Evolutionary conservation across 1,284 basidiomycete species (phyloP).

Genomic region (Sporisorium iseilematis-ciliati): DNA sequence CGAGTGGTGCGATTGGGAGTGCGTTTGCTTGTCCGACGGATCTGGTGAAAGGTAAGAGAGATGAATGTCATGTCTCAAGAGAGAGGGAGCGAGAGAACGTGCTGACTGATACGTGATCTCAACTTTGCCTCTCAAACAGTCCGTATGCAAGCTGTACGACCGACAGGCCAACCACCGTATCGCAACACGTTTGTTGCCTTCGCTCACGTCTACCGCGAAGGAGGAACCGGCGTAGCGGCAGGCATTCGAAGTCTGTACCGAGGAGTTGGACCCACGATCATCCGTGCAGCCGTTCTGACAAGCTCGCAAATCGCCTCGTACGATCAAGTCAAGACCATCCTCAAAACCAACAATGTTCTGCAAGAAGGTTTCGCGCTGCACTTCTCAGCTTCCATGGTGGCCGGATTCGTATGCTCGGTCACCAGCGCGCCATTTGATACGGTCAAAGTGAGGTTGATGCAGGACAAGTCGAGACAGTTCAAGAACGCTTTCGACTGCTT

Average conservation of each 20-base stretch:
- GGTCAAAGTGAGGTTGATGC: constrained; percentile 60
- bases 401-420: constrained; percentile 53
- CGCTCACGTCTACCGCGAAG: constrained; percentile 47
- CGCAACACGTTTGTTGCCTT: constrained; percentile 54
- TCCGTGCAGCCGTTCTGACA: constrained; percentile 56
- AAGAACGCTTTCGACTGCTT: constrained; percentile 50
- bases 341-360: constrained; percentile 36
- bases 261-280: constrained; percentile 54
- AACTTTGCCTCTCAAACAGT: constrained; percentile 13
- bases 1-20: constrained; percentile 56
- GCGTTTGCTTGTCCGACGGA: constrained; percentile 58
- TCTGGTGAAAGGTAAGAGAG: constrained; percentile 46
- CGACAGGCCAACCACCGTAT: constrained; percentile 47
- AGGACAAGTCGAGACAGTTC: constrained; percentile 45
- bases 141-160: constrained; percentile 56
- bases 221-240: constrained; percentile 21
- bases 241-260: constrained; percentile 53
- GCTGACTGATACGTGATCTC: neutral
- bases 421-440: constrained; percentile 56
- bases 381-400: constrained; percentile 54
- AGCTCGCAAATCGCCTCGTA: constrained; percentile 57
- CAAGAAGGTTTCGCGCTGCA: constrained; percentile 53
- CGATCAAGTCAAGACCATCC: constrained; percentile 50
- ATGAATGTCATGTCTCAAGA: neutral
- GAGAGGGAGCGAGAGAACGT: neutral